These are phyloP conservation scores for Boletus barrowsii DNA, from an alignment of 768 basidiomycete species.

Conservation along the genomic window DNA sequence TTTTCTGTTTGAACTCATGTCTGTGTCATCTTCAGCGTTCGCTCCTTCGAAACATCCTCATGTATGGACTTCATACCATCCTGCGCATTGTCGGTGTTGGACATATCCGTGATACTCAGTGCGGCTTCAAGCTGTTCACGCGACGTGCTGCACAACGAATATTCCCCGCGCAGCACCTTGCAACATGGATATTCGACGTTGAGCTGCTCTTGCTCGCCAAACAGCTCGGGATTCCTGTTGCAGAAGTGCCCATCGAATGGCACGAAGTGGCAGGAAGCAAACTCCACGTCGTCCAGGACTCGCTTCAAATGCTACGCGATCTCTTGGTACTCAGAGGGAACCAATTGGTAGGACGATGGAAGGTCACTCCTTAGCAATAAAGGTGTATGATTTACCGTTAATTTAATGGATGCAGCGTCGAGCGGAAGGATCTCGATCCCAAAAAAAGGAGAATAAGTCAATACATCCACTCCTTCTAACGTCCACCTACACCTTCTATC, in stretches of 20 bases:
- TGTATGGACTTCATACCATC: conserved; percentile 91
- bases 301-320: conserved; percentile 87
- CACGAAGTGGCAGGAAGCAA: conserved; percentile 94
- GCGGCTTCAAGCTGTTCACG: conserved; percentile 95
- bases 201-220: conserved; percentile 87
- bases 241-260: conserved; percentile 89
- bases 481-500: conserved; percentile 20
- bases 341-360: conserved; percentile 78
- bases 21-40: conserved; percentile 59
- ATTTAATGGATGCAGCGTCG: conserved; percentile 23
- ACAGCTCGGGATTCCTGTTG: conserved; percentile 71
- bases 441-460: conserved; percentile 8
- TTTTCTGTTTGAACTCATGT: not conserved
- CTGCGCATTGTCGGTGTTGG: conserved; percentile 86
- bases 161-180: conserved; percentile 83
- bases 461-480: conserved; percentile 13
- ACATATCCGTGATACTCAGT: conserved; percentile 92
- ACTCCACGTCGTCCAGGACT: conserved; percentile 79
- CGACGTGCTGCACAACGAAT: conserved; percentile 76
- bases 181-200: conserved; percentile 96
- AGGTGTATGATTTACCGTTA: conserved; percentile 26
- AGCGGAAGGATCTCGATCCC: conserved; percentile 7
- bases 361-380: conserved; percentile 25
- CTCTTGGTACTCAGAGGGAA: conserved; percentile 81
- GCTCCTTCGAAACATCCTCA: conserved; percentile 82